A percentile compares a stretch with the other conserved stretches of the same genome.
These are phyloP conservation scores for Picochlorum sp. DNA, from an alignment of 139 green algal genomes.

Conservation along the genomic window DNA sequence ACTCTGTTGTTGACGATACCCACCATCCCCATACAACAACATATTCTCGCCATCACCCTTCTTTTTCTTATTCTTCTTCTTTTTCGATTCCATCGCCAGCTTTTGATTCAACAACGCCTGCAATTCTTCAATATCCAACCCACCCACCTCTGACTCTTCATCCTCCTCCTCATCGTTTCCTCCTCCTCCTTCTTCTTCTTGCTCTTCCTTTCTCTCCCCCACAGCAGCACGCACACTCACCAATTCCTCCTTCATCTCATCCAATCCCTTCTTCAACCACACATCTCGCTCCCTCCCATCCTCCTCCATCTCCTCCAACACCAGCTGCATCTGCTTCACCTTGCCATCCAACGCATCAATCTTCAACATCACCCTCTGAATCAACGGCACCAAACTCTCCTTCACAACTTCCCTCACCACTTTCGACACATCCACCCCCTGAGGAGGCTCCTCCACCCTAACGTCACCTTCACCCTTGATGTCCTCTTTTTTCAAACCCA, in stretches of 20 bases:
- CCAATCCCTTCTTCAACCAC: constrained; percentile 28
- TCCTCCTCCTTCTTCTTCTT: background rate
- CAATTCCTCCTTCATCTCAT: constrained; percentile 36
- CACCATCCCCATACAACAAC: too few species aligned
- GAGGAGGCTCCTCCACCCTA: too few species aligned
- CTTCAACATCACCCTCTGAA: constrained; percentile 37
- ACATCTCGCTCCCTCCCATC: constrained; percentile 24
- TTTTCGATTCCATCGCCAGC: background rate
- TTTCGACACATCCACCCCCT: background rate
- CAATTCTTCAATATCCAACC: too few species aligned
- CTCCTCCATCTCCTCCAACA: constrained; percentile 29
- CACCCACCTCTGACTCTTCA: background rate
- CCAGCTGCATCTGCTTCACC: constrained; percentile 31
- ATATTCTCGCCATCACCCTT: too few species aligned
- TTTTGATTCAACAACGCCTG: too few species aligned
- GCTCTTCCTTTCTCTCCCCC: background rate
- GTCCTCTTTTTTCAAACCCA: too few species aligned
- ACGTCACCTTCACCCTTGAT: too few species aligned
- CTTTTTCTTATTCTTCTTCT: background rate
- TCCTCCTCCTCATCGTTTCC: background rate
- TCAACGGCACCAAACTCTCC: constrained; percentile 22
- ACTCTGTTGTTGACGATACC: too few species aligned
- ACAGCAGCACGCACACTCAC: constrained; percentile 29
- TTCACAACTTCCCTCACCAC: constrained; percentile 2
- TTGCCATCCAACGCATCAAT: constrained; percentile 37